Conservation (phyloP, 495 filamentous ascomycete species). For the Daldinia decipiens region DNA sequence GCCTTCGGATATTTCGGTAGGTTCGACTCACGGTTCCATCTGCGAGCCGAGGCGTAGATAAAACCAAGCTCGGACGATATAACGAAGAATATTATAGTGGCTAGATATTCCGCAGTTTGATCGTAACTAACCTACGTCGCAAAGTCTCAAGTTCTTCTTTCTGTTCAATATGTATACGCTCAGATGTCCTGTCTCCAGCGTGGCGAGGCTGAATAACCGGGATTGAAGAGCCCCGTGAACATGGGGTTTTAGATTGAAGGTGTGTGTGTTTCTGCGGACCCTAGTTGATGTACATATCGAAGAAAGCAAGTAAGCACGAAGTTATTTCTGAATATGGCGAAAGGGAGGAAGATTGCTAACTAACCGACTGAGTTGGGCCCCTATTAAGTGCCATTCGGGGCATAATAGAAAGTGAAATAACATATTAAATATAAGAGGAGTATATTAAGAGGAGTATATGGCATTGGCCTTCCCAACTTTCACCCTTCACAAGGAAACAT, state of each 20-base stretch:
- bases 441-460: background rate
- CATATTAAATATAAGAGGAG: conserved; percentile 3
- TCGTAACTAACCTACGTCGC: no score
- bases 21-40: background rate
- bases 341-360: background rate
- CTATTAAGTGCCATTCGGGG: background rate
- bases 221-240: conserved; percentile 1
- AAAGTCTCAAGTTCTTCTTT: no score
- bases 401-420: background rate
- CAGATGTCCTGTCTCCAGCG: background rate
- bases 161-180: background rate
- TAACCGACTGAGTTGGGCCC: background rate
- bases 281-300: background rate
- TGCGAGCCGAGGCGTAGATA: background rate
- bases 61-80: conserved; percentile 1
- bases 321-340: background rate
- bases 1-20: background rate
- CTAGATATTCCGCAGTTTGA: no score
- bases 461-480: conserved; percentile 6
- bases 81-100: background rate
- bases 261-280: background rate
- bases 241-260: conserved; percentile 7
- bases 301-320: background rate
- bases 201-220: background rate
- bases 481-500: conserved; percentile 2